A percentile compares a stretch with the other conserved stretches of the same genome.
These are phyloP conservation scores for Cryptococcus deneoformans DNA, from an alignment of 1,284 basidiomycete species.

Conservation along the genomic window DNA sequence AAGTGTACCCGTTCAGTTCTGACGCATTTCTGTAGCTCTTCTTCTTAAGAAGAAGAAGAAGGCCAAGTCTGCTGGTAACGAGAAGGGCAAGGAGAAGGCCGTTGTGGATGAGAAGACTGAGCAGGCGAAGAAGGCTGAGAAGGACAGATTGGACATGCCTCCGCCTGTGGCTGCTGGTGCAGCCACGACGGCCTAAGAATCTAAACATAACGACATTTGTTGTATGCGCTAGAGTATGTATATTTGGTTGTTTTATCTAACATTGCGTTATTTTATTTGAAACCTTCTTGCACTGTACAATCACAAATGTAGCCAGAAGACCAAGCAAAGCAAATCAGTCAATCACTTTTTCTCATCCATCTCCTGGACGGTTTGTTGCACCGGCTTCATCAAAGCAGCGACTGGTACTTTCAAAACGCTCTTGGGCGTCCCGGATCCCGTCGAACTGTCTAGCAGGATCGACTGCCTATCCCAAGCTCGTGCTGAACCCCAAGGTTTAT, in stretches of 20 bases:
- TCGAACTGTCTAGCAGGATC: too few species aligned
- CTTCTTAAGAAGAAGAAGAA: constrained; percentile 86
- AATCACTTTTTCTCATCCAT: too few species aligned
- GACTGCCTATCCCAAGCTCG: too few species aligned
- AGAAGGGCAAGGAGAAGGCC: constrained; percentile 4
- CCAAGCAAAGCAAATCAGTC: too few species aligned
- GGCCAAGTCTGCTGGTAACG: constrained; percentile 48
- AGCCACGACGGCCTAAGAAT: background rate
- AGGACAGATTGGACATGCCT: constrained; percentile 36
- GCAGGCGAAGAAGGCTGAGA: constrained; percentile 22
- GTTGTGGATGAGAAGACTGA: constrained; percentile 18
- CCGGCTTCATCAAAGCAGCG: too few species aligned
- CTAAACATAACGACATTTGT: background rate
- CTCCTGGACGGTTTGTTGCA: too few species aligned
- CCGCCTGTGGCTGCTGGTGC: constrained; percentile 20
- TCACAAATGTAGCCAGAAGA: too few species aligned
- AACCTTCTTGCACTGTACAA: too few species aligned
- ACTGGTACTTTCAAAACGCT: too few species aligned
- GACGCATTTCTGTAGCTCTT: constrained; percentile 48
- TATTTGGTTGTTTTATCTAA: background rate
- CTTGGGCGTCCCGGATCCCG: too few species aligned
- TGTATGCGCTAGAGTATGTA: background rate
- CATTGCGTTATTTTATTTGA: too few species aligned
- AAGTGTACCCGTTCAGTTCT: background rate
- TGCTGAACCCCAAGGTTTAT: too few species aligned